These are phyloP conservation scores for Cryptosporidium andersoni DNA, from an alignment of 169 alveolate species.

Conservation along the genomic window DNA sequence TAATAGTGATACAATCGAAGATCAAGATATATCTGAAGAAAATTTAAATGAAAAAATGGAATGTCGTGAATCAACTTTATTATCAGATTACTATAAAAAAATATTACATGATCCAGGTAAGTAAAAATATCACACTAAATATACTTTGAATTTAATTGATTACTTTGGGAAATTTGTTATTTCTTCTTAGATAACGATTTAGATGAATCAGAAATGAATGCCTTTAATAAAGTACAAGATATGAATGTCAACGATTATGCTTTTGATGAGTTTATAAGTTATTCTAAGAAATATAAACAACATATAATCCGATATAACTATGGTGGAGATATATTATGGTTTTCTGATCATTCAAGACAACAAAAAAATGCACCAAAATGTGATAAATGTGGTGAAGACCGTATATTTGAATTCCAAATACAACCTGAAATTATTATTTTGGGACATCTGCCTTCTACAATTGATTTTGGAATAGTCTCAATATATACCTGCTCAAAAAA, in stretches of 20 bases:
- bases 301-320: constrained; percentile 46
- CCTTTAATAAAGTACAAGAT: constrained; percentile 18
- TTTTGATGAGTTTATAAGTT: constrained; percentile 33
- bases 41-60: background rate
- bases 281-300: constrained; percentile 23
- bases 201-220: constrained; percentile 67
- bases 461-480: constrained; percentile 47
- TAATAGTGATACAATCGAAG: background rate
- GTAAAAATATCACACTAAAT: background rate
- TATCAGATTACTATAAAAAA: constrained; percentile 17
- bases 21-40: constrained; percentile 15
- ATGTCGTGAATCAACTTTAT: constrained; percentile 25
- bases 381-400: constrained; percentile 15
- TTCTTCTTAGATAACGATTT: constrained; percentile 42
- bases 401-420: constrained; percentile 51
- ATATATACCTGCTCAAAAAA: constrained; percentile 45
- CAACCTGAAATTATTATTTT: constrained; percentile 53
- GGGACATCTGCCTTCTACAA: constrained; percentile 23
- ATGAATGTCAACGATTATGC: background rate
- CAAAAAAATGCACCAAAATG: constrained; percentile 23
- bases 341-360: constrained; percentile 27
- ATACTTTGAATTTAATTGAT: background rate
- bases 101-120: constrained; percentile 39
- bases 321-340: constrained; percentile 38
- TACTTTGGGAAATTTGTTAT: background rate